Base-by-base conservation (phyloP, 2,329 filamentous ascomycete species). In the Fusarium goolgardi region DNA sequence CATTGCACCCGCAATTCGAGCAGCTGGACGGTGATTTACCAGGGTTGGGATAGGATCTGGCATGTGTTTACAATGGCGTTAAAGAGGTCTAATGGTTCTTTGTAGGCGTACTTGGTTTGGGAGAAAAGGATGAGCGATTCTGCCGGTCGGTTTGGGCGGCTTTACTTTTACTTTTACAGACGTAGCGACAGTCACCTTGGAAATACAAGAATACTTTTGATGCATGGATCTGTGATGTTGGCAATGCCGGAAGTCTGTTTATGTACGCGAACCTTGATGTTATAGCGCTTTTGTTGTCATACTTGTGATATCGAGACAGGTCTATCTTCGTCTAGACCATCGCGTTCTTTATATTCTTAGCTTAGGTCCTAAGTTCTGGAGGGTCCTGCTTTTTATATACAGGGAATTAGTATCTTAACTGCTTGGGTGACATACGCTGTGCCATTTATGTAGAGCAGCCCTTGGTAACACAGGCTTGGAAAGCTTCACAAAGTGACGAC, bases 1-100 rank as follows among this genome's bases (percentile, higher is more conserved):
- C 25, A 43, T 43, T 39, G 20, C 37, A 31, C 27, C 27, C 23
- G 16, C 31, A 39, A 53, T 35, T 25, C 29, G 25, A 57, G 15
- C 18, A 40, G 16, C 31, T n/a, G 21, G 27, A 23, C 16, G 13
- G 31, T 16, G 21, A 58, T 58, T 23, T 45, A 21, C 23, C 15
- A 47, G n/a, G 41, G 29, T 20, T 34, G 41, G 39, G 20, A 16
- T 23, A 21, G 18, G 21, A 7, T 41, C 10, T 41, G 29, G 25
- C n/a, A 43, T 44, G 60, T 37, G 53, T 52, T 64, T 39, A 63
- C 23, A 56, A 63, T 45, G 65, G 65, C 52, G 65, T 69, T 66
- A 35, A 11, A 20, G 5, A 13, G 23, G 10, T 23, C 10, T 34
- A 32, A 41, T 23, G 34, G 47, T 50, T 45, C n/a, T 51, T 44